phyloP scores from a whole-genome alignment of 192 early-diverging fungal genomes.

The Piromyces finnis region DNA sequence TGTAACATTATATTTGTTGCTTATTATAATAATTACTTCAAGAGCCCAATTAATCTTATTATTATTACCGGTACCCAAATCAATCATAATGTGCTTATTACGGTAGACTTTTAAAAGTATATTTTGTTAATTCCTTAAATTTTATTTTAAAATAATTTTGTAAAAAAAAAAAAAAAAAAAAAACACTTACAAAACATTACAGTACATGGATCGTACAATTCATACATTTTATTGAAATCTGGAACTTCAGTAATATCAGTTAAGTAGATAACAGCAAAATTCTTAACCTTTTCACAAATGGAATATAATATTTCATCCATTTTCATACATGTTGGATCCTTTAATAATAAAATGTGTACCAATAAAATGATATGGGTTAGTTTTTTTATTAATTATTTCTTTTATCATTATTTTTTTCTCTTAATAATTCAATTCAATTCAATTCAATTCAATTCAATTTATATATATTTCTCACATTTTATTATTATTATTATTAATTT shows the following conservation, averaged over 20 bases:
- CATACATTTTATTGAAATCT: conserved; percentile 92
- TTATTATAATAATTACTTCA: neutral
- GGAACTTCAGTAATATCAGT: conserved; percentile 92
- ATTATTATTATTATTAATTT: too few species aligned
- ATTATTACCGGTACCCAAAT: conserved; percentile 98
- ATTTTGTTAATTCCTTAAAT: too few species aligned
- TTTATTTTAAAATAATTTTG: too few species aligned
- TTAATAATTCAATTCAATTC: too few species aligned
- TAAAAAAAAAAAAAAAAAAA: too few species aligned
- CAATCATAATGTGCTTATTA: conserved; percentile 97
- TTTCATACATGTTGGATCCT: conserved; percentile 84
- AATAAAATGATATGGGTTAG: too few species aligned
- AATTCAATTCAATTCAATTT: too few species aligned
- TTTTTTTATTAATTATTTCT: too few species aligned
- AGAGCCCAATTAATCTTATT: conserved; percentile 89
- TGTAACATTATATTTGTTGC: too few species aligned
- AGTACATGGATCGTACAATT: conserved; percentile 95
- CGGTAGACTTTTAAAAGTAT: conserved; percentile 27
- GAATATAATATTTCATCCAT: conserved; percentile 93
- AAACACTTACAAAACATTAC: conserved; percentile 64
- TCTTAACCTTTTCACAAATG: conserved; percentile 89
- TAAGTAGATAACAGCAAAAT: conserved; percentile 94
- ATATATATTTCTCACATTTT: too few species aligned
- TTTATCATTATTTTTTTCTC: too few species aligned
- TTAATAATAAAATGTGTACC: neutral